Base-by-base conservation (phyloP, 2,329 filamentous ascomycete species). In the Xylaria sp. region DNA sequence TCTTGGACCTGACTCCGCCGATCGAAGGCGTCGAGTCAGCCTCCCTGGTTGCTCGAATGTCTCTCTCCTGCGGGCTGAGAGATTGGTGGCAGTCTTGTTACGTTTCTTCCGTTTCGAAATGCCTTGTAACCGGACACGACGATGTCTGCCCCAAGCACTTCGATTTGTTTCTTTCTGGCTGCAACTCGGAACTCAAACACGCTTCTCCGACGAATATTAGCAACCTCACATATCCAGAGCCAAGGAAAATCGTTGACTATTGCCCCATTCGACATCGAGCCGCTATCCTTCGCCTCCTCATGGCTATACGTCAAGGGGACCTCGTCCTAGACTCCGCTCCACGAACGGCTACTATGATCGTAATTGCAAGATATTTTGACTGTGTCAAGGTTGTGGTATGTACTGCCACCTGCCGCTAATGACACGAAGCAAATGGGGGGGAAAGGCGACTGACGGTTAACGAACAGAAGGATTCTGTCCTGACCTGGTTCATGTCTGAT, bases 331-430 rank as follows among this genome's bases (percentile, higher is more conserved):
- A 92, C 76, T 91, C 90, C 0, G 90, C 90, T 0, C 82, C 85
- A 12, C 88, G 90, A 15, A 79, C 91, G 43, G 92, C 88, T 84
- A 92, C 90, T 0, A 82, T 91, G n/a, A 86, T 88, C 39, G 86
- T 85, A 3, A 77, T 92, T 9, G 86, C 88, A 8, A 86, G 87
- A 67, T 82, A 88, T 45, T 84, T 91, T 59, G 86, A 89, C 32
- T 85, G 87, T 63, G 75, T 77, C 1, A 69, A 72, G 4, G 75
- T 81, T 8, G 76, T 88, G 23, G 83, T 83, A 70, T 74, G 81
- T 76, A 39, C 23, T 57, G 7, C 15, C 18, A 28, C n/a, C 18
- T 34, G 13, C 8, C 10, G 28, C 25, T 15, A 30, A 9, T n/a
- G 20, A 32, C 2, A 52, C 15, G n/a, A 32, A 15, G 39, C 23